A percentile compares a stretch with the other conserved stretches of the same genome.
These are phyloP conservation scores for Pyrenula aspistea DNA, from an alignment of 495 filamentous ascomycete species.

Conservation along the genomic window DNA sequence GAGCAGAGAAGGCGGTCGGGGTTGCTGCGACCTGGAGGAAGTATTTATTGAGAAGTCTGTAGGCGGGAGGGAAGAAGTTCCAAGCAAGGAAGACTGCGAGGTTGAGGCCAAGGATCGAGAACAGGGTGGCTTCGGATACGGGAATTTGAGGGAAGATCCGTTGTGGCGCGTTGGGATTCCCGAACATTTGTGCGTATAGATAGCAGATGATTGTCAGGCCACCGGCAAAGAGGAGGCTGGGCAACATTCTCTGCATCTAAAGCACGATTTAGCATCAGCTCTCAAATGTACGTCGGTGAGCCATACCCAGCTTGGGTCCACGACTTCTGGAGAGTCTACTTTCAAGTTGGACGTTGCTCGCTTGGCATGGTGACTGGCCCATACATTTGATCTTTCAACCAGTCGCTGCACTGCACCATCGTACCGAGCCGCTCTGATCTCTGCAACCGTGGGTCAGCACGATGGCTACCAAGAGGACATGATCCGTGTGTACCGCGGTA, in stretches of 20 bases:
- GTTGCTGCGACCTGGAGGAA: constrained; percentile 62
- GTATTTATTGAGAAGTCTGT: constrained; percentile 65
- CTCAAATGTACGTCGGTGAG: neutral
- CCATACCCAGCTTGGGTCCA: neutral
- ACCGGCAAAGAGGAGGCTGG: constrained; percentile 40
- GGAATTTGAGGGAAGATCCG: constrained; percentile 65
- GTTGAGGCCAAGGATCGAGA: constrained; percentile 55
- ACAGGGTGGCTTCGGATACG: constrained; percentile 66
- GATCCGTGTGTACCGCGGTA: neutral
- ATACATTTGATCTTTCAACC: neutral
- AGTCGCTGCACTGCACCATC: neutral
- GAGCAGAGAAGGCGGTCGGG: constrained; percentile 48
- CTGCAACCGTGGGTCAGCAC: too few relatives aligned
- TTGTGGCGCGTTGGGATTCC: constrained; percentile 39
- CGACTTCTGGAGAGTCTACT: neutral
- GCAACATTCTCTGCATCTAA: constrained; percentile 44
- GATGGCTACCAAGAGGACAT: too few relatives aligned
- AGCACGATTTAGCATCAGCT: neutral
- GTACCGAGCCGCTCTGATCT: neutral
- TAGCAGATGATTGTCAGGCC: constrained; percentile 25
- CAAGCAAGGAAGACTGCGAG: constrained; percentile 48
- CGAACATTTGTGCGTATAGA: constrained; percentile 48
- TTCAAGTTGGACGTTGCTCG: neutral
- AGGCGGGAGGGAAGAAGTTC: constrained; percentile 52
- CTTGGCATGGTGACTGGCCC: neutral